A percentile compares a stretch with the other conserved stretches of the same genome.
Conservation (phyloP, 108 stramenopile genomes). For the Heterococcus sp. region DNA sequence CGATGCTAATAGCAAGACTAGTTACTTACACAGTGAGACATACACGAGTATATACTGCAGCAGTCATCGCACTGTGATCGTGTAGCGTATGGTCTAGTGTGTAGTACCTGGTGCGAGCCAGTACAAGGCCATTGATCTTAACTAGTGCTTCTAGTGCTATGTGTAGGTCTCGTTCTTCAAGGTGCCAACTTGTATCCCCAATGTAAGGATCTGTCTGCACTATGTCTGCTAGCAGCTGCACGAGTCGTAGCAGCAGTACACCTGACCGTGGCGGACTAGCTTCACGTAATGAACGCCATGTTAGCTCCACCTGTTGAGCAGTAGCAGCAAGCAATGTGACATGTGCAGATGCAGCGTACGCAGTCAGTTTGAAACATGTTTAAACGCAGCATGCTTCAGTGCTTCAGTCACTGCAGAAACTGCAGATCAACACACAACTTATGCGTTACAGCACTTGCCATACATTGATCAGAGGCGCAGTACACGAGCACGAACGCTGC, state of each 20-base stretch:
- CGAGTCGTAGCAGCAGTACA: constrained; percentile 16
- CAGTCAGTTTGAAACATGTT: no score
- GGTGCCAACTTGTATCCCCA: no score
- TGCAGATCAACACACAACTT: background rate
- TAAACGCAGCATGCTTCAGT: no score
- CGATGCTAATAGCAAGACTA: no score
- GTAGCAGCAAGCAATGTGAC: no score
- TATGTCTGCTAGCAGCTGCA: constrained; percentile 1
- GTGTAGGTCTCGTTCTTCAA: background rate
- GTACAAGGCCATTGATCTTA: background rate
- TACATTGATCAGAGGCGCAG: background rate
- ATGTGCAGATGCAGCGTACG: no score
- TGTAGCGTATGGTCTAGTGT: no score
- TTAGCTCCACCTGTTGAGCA: background rate
- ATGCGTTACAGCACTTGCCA: background rate
- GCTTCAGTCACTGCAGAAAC: background rate
- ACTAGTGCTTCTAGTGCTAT: background rate
- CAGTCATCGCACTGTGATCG: no score
- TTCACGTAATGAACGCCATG: background rate
- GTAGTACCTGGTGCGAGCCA: background rate
- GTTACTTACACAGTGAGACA: no score
- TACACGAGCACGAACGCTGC: background rate
- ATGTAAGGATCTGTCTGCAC: no score
- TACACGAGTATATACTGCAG: no score
- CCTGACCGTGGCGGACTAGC: constrained; percentile 7